Evolutionary conservation across 1,284 basidiomycete genomes (phyloP), one percentile per base, ranked within the genome.

Genomic region (Wolfiporia cocos): DNA sequence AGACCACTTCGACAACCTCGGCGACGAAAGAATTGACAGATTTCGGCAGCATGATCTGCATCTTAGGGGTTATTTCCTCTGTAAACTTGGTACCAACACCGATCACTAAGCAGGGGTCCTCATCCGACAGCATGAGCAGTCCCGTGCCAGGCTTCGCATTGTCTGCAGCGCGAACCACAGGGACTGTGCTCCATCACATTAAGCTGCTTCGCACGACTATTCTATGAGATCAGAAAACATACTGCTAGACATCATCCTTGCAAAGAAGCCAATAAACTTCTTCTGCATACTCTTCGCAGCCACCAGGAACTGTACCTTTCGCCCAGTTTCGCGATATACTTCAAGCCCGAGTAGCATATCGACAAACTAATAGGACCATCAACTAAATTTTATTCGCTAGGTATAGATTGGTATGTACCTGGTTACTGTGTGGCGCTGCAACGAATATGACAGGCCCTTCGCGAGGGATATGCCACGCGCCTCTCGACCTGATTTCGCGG

Each of bases 361-460:
- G 41, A 99, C 78, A 65, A 99, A 99, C 89, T 99, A 34, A 49
- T 18, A 43, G 2, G 18, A 6, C 14, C 5, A 31, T 53, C 26
- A 49, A 43, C 28, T n/a, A 7, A n/a, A 41, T 30, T 36, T 49
- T 42, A 35, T 41, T 28, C 18, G 32, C 20, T 35, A 1, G n/a
- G 18, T 29, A 17, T 28, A 14, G 20, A 10, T 4, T 12, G 36
- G 34, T 34, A 63, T 71, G 42, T 57, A 83, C 91, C 69, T 95
- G 92, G 64, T 99, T 99, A 59, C 90, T 86, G 66, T 99, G 96
- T n/a, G 96, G 96, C 9, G 92, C 96, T 36, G 79, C 92, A 39
- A 96, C 95, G 66, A 99, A 97, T 57, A 99, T 93, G 51, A 98
- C 81, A 5, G 96, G 91, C 0, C 93, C 96, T 49, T 91, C 78